A percentile compares a stretch with the other conserved stretches of the same genome.
Evolutionary conservation across 2,329 filamentous ascomycete genomes (phyloP).

Genomic region (Byssothecium circinans): DNA sequence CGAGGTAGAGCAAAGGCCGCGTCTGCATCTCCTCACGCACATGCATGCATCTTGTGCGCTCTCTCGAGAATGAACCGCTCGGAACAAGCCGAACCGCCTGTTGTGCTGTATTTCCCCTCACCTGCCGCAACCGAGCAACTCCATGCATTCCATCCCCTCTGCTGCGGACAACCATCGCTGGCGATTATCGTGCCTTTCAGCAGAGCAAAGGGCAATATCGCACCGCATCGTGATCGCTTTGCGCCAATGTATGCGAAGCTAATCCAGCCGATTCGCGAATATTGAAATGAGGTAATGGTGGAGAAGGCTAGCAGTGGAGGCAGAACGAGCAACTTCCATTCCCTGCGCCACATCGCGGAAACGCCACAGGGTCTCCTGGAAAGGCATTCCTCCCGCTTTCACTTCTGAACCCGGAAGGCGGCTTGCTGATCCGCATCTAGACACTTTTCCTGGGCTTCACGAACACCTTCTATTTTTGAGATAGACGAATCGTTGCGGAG

Average conservation of each 20-base stretch:
- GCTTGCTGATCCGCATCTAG: too few species aligned
- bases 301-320: too few species aligned
- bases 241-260: not conserved
- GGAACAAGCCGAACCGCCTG: not conserved
- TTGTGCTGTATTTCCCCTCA: not conserved
- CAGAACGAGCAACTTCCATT: too few species aligned
- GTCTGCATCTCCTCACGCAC: not conserved
- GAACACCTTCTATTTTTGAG: too few species aligned
- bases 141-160: not conserved
- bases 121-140: not conserved
- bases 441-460: too few species aligned
- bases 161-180: too few species aligned
- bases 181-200: not conserved
- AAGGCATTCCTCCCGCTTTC: constrained; percentile 4
- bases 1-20: not conserved
- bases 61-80: not conserved
- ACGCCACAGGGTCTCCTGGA: constrained; percentile 9
- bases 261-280: not conserved
- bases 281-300: constrained; percentile 2
- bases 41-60: not conserved
- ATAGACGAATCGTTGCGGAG: too few species aligned
- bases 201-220: not conserved
- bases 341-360: not conserved
- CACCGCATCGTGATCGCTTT: not conserved
- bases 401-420: not conserved